Percentiles rank a stretch among this genome's conserved stretches.
Conservation (phyloP, 495 filamentous ascomycete species). For the Xylaria longipes region DNA sequence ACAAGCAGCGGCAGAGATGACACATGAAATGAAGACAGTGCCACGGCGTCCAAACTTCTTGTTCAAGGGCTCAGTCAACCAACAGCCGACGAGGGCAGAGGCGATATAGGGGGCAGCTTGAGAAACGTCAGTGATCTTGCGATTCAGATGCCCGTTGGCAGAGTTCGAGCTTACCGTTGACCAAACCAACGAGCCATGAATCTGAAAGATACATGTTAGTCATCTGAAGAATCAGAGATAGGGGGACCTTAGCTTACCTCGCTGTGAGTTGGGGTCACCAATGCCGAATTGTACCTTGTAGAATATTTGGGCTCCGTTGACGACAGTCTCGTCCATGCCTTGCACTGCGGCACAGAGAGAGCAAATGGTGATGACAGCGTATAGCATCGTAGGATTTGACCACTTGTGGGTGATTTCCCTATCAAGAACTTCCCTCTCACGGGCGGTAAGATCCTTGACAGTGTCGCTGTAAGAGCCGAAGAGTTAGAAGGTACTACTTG, state of each 20-base stretch:
- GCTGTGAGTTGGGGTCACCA: conserved; percentile 46
- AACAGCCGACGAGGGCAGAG: conserved; percentile 80
- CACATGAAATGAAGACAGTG: conserved; percentile 72
- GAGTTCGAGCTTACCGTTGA: conserved; percentile 52
- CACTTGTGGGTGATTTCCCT: conserved; percentile 73
- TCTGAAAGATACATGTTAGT: conserved; percentile 34
- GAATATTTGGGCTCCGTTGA: conserved; percentile 77
- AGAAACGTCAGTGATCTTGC: conserved; percentile 18
- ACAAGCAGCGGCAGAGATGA: conserved; percentile 65
- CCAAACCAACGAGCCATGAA: conserved; percentile 73
- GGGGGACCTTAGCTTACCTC: conserved; percentile 31
- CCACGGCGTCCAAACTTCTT: conserved; percentile 79
- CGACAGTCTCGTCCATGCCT: conserved; percentile 78
- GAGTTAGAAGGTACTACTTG: not conserved
- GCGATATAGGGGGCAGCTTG: conserved; percentile 70
- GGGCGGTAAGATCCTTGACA: conserved; percentile 59
- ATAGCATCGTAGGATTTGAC: conserved; percentile 70
- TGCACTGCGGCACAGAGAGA: conserved; percentile 62
- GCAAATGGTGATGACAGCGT: conserved; percentile 69
- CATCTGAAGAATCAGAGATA: not conserved
- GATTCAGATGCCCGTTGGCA: conserved; percentile 31
- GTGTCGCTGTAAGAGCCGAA: conserved; percentile 39
- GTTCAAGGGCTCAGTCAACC: conserved; percentile 84
- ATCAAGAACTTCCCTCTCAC: conserved; percentile 64
- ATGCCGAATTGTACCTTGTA: conserved; percentile 74